Conservation (phyloP, 2,329 filamentous ascomycete genomes). For the Diaporthe eres region DNA sequence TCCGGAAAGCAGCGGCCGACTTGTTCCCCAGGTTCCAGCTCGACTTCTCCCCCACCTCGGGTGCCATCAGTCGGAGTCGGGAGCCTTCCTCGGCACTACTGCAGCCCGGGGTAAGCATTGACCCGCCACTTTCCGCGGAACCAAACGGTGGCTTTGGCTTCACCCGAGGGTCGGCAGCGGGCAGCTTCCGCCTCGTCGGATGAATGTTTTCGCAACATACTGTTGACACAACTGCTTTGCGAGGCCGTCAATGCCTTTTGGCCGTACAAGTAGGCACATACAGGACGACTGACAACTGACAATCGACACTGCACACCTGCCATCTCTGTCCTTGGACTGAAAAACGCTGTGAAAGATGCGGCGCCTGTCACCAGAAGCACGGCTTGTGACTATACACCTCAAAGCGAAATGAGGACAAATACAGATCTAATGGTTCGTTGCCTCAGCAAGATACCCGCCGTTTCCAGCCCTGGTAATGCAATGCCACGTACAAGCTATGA, state of each 20-base stretch:
- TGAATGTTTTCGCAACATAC: slow-evolving; percentile 36
- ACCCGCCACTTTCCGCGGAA: slow-evolving; percentile 36
- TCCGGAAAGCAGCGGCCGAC: slow-evolving; percentile 28
- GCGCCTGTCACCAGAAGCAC: background rate
- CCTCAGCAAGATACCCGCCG: slow-evolving; percentile 22
- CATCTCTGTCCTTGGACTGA: background rate
- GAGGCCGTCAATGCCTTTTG: background rate
- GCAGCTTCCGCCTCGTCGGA: slow-evolving; percentile 27
- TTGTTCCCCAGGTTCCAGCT: slow-evolving; percentile 9
- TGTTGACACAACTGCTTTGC: background rate
- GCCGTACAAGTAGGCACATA: background rate
- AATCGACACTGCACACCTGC: background rate
- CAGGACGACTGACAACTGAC: background rate
- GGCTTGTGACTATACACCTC: slow-evolving; percentile 23
- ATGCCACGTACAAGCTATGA: slow-evolving; percentile 33
- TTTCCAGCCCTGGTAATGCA: slow-evolving; percentile 29
- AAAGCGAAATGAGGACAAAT: background rate
- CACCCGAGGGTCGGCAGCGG: slow-evolving; percentile 15
- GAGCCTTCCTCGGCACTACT: slow-evolving; percentile 36
- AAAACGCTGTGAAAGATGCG: background rate
- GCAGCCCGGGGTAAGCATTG: slow-evolving; percentile 34
- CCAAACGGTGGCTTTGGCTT: slow-evolving; percentile 18
- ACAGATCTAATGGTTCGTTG: slow-evolving; percentile 34
- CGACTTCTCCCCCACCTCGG: slow-evolving; percentile 18
- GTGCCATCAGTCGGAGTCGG: slow-evolving; percentile 24